These are phyloP conservation scores for Arachis stenosperma DNA, from an alignment of 306 rosid species.

Conservation along the genomic window DNA sequence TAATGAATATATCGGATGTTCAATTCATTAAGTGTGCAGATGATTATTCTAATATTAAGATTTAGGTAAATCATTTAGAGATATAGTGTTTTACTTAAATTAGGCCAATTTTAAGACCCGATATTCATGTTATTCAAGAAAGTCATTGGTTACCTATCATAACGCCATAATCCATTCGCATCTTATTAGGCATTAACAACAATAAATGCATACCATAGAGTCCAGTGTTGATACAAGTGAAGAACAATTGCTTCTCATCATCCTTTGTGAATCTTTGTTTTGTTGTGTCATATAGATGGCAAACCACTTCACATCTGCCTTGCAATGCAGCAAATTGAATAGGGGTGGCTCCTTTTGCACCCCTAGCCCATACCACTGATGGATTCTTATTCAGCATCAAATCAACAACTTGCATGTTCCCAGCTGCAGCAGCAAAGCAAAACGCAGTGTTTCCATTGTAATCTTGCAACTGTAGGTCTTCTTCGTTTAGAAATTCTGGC, in stretches of 20 bases:
- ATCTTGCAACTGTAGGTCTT: slow-evolving; percentile 23
- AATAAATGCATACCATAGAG: slow-evolving; percentile 28
- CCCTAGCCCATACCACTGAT: not conserved
- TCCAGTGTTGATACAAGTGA: slow-evolving; percentile 36
- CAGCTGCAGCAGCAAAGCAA: slow-evolving; percentile 40
- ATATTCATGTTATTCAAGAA: too few relatives aligned
- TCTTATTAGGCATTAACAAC: too few relatives aligned
- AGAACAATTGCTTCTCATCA: slow-evolving; percentile 31
- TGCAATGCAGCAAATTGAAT: slow-evolving; percentile 43
- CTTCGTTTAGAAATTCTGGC: not conserved
- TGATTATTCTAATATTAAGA: too few relatives aligned
- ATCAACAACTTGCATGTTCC: slow-evolving; percentile 10
- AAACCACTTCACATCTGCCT: slow-evolving; percentile 39
- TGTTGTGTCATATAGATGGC: not conserved
- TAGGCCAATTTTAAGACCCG: too few relatives aligned
- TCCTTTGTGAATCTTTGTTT: rapidly evolving
- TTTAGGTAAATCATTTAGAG: too few relatives aligned
- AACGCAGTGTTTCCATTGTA: slow-evolving; percentile 40
- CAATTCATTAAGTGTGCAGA: too few relatives aligned
- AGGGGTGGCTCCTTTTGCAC: slow-evolving; percentile 33
- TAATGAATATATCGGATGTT: too few relatives aligned
- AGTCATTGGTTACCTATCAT: too few relatives aligned
- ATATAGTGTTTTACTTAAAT: too few relatives aligned
- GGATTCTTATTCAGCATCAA: not conserved
- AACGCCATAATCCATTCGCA: too few relatives aligned